Evolutionary conservation across 139 green algal species (phyloP), one percentile per base, ranked within the genome.

Genomic region (Ostreobium quekettii): DNA sequence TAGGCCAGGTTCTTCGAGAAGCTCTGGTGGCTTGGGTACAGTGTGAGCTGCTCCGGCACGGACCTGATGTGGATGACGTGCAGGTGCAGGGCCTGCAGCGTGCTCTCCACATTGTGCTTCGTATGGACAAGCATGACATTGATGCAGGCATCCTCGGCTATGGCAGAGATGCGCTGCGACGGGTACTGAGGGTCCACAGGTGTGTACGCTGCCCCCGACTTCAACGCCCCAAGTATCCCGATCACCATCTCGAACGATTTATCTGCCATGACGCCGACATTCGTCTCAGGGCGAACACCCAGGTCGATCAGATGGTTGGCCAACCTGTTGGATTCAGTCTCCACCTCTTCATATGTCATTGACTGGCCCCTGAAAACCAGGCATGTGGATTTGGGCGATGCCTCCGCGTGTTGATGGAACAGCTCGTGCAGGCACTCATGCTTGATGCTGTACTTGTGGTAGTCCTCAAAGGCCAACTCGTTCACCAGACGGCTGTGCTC

Each of bases 161-260:
- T 80, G 46, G 47, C 56, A 7, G 66, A 66, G 42, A 86, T 35
- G 5, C 80, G 73, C 5, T 82, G 72, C 4, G 62, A 30, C 3
- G 81, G 81, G 48, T 84, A 85, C 2, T 36, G 28, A n/a, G 83
- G 77, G 68, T 86, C 79, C 66, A 90, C 70, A 0, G 83, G 83
- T 30, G 86, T 65, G 59, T 85, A 86, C 28, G 42, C 61, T 15
- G 64, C 76, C 33, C 83, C 83, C 1, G 81, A 60, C 60, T 86
- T 81, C 8, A 84, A 38, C 31, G 73, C 66, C 11, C 60, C 81
- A 47, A 87, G 38, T 15, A 85, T 58, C 24, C 38, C 70, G 19
- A 80, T 58, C 5, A 80, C 37, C 53, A 87, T 48, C 19, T 81
- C 76, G 2, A 72, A 36, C 2, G 35, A 76, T 30, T 77, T 72